Evolutionary conservation across 257 asterid species (phyloP), one percentile per base, ranked within the genome.

Genomic region (Scutellaria barbata): DNA sequence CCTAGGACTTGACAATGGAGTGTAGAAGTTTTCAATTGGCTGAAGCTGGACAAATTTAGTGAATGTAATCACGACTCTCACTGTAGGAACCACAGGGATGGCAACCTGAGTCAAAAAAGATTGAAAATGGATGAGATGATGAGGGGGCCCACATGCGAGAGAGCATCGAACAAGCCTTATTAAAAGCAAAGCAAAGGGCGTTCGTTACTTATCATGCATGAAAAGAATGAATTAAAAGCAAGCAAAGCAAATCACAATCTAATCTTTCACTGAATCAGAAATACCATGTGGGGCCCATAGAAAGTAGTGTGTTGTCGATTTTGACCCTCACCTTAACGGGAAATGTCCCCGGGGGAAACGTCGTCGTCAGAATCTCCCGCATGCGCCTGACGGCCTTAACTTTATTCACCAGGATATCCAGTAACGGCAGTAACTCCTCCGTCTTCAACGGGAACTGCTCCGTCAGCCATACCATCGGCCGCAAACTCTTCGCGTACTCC

Each of bases 81-180:
- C 99, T 18, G 98, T 94, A 18, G 99, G 96, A 61, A 94, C 92
- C 85, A 91, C 98, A 7, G 99, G 99, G 66, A 94, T 91, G 8
- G 99, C 92, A 58, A 94, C 88, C 99, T 94, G 91, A 75, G 53
- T 18, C 75, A 63, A 39, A 3, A 17, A 1, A 7, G 10, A 13
- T 60, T 54, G 1, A 69, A 72, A 73, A 30, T 22, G 53, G 2
- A 47, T 14, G 40, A 7, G 2, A 1, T 12, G 65, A n/a, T n/a
- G n/a, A n/a, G n/a, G n/a, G 79, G 68, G 70, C 76, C 78, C 79
- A 81, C 40, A 10, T 22, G 3, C 6, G 20, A 3, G 50, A 35
- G 63, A 45, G 81, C 48, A 39, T 60, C 68, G 43, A 22, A 68
- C 65, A 74, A 17, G 70, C 74, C 74, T 84, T 46, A 51, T 37